A percentile compares a stretch with the other conserved stretches of the same genome.
These are phyloP conservation scores for Xanthoconium purpureum DNA, from an alignment of 768 basidiomycete species.

Conservation along the genomic window DNA sequence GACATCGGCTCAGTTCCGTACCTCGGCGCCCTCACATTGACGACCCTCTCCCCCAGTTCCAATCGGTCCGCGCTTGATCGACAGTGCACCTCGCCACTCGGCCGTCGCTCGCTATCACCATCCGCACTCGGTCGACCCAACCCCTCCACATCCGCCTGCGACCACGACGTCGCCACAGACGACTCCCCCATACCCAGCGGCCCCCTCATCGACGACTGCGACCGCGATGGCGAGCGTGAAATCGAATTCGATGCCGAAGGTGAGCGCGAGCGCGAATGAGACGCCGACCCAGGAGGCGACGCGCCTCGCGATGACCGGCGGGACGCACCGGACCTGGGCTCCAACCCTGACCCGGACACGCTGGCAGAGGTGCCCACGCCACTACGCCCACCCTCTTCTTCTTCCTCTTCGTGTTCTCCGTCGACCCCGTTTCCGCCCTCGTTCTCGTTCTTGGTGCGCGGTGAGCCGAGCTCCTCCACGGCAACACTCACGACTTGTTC, in stretches of 20 bases:
- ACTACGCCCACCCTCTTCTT: neutral
- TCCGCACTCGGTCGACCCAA: slow-evolving; percentile 1
- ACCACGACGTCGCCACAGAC: slow-evolving; percentile 31
- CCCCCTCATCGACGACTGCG: slow-evolving; percentile 18
- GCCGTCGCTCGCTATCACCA: slow-evolving; percentile 5
- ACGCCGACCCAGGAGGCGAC: neutral
- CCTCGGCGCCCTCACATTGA: neutral
- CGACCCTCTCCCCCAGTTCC: neutral
- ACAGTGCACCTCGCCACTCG: neutral
- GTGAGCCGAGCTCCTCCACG: neutral
- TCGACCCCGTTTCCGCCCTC: neutral
- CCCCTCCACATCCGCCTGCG: slow-evolving; percentile 13
- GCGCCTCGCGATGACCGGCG: neutral
- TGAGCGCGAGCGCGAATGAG: neutral
- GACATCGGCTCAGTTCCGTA: slow-evolving; percentile 22
- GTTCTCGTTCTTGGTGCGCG: neutral
- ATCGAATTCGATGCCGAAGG: slow-evolving; percentile 1
- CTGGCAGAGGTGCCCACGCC: neutral
- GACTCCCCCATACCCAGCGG: slow-evolving; percentile 16
- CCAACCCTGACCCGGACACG: neutral
- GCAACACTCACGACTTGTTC: neutral
- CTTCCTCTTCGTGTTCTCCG: neutral
- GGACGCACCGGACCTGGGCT: neutral
- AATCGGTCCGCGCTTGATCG: neutral
- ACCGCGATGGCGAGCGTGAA: slow-evolving; percentile 11